A percentile compares a stretch with the other conserved stretches of the same genome.
Evolutionary conservation across 2,329 filamentous ascomycete species (phyloP).

Genomic region (Tolypocladium pustulatum): DNA sequence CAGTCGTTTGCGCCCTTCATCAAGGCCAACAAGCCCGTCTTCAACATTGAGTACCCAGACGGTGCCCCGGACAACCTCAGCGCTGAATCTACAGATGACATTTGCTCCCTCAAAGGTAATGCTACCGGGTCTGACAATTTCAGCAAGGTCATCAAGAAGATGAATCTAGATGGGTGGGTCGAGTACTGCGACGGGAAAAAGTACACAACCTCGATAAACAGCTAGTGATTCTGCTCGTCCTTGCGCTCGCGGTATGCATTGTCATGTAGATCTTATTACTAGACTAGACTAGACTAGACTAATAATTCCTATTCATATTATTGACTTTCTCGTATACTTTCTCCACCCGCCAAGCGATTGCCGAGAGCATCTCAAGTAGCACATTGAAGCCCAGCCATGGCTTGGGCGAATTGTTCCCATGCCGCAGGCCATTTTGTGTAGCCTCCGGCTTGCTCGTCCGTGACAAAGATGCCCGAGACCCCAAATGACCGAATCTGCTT

Average conservation of each 20-base stretch:
- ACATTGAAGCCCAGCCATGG: not conserved
- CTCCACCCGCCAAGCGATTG: not conserved
- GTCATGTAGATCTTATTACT: not conserved
- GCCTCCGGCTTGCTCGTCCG: slow-evolving; percentile 9
- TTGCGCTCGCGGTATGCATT: not conserved
- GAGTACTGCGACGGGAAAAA: slow-evolving; percentile 37
- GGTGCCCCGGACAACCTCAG: slow-evolving; percentile 29
- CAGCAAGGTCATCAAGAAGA: slow-evolving; percentile 56
- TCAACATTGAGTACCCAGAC: slow-evolving; percentile 62
- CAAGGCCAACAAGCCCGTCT: slow-evolving; percentile 53
- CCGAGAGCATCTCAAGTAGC: not conserved
- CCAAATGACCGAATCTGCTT: slow-evolving; percentile 1
- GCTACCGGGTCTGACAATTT: slow-evolving; percentile 37
- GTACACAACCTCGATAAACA: slow-evolving; percentile 12
- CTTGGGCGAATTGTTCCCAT: slow-evolving; percentile 6
- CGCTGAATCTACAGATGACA: slow-evolving; percentile 19
- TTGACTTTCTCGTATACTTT: no score
- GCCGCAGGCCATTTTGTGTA: slow-evolving; percentile 10
- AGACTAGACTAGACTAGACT: not conserved
- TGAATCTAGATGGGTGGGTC: slow-evolving; percentile 53
- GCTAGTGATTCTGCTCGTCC: not conserved
- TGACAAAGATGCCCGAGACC: slow-evolving; percentile 8
- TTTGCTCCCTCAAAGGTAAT: slow-evolving; percentile 29
- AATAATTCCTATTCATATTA: not conserved
- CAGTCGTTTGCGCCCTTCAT: slow-evolving; percentile 47